A percentile compares a stretch with the other conserved stretches of the same genome.
These are phyloP conservation scores for Lactarius psammicola DNA, from an alignment of 768 basidiomycete genomes.

Conservation along the genomic window DNA sequence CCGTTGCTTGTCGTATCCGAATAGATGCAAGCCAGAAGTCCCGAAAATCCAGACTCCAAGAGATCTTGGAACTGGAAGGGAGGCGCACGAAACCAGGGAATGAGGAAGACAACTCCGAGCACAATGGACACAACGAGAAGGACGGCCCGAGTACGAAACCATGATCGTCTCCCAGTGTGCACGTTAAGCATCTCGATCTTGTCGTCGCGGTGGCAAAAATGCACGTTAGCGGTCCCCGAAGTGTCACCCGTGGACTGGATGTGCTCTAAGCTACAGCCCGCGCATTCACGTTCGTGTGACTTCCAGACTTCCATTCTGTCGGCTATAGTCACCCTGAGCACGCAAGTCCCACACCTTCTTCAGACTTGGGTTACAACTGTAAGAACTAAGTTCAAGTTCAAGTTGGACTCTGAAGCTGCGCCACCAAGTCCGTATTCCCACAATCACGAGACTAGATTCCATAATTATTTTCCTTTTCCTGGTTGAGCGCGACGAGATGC, in stretches of 20 bases:
- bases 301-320: background rate
- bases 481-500: too few species aligned
- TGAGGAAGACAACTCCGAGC: background rate
- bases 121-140: slow-evolving; percentile 3
- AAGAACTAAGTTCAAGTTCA: too few species aligned
- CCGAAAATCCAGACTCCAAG: background rate
- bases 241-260: background rate
- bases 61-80: background rate
- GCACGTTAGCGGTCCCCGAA: background rate
- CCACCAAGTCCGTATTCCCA: background rate
- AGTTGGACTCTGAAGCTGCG: too few species aligned
- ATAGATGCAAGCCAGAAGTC: background rate
- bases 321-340: background rate
- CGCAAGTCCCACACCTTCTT: background rate
- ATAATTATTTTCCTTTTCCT: too few species aligned
- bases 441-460: background rate
- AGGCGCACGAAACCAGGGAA: background rate
- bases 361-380: background rate
- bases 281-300: background rate
- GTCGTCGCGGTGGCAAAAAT: background rate
- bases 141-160: background rate
- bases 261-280: background rate
- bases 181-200: background rate
- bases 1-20: background rate
- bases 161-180: background rate